Conservation (phyloP, 73 alveolate genomes). For the Tetrahymena borealis region DNA sequence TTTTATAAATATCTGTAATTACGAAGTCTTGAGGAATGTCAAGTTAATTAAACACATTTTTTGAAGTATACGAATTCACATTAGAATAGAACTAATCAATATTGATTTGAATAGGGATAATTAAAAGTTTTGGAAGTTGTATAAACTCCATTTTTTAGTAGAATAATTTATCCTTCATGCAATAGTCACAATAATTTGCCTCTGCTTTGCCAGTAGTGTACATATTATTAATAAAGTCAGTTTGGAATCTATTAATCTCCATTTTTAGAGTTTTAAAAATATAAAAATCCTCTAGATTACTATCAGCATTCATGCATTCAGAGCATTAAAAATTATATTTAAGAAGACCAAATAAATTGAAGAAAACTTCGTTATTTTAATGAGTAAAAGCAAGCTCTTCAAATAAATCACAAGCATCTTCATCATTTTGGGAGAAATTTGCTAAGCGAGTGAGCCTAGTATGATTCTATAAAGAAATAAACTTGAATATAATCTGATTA, state of each 20-base stretch:
- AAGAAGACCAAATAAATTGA: background rate
- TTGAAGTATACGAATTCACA: background rate
- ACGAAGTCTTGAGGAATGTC: background rate
- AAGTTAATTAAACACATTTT: background rate
- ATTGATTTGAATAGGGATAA: background rate
- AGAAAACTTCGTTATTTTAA: background rate
- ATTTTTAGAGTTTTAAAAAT: background rate
- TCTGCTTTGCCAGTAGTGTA: background rate
- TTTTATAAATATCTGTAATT: background rate
- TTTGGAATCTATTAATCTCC: background rate
- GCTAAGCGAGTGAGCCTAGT: background rate
- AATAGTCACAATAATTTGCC: background rate
- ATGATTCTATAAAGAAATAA: background rate
- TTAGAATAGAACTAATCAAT: background rate
- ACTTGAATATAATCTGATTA: background rate
- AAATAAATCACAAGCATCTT: background rate
- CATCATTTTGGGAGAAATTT: background rate
- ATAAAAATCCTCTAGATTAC: background rate
- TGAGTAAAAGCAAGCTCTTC: background rate
- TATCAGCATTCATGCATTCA: background rate
- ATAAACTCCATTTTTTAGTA: background rate
- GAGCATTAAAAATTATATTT: background rate
- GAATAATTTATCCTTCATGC: background rate
- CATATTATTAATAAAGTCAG: background rate
- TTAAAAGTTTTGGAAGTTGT: background rate